Base-by-base conservation (phyloP, 306 rosid genomes). In the Lathyrus tuberosus region DNA sequence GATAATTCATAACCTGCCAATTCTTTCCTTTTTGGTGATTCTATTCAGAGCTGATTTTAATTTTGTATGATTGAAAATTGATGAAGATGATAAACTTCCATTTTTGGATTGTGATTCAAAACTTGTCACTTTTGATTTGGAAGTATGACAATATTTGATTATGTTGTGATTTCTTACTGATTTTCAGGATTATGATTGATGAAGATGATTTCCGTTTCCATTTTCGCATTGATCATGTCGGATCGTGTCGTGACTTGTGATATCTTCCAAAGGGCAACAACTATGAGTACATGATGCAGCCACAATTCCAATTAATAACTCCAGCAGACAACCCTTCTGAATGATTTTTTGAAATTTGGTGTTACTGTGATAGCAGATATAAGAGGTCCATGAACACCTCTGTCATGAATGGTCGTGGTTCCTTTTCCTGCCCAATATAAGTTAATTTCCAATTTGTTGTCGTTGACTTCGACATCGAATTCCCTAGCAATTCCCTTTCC, bases 351-450 rank as follows among this genome's bases (percentile, higher is more conserved):
- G 22, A 85, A 91, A 79, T 87, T 83, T 63, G 96, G 85, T 56
- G 87, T 83, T 47, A 92, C 82, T 6, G 82, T 67, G 43, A 92
- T 87, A 30, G 95, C 91, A 56, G 89, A 87, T 82, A 92, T 89
- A 38, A 92, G 91, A 84, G 96, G 98, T 62, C 96, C 98, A 60
- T 89, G 87, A 30, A 81, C 95, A 69, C 92, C 84, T 80, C 86
- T 82, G 3, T 20, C 20, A 20, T 92, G 96, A 79, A 89, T 72
- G 22, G 88, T 66, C 47, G 79, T 83, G 20, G 96, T 87, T 83
- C 98, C 95, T 89, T 92, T 89, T 70, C 96, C 95, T 58, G 83
- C 89, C 89, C 89, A 92, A 65, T 89, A 84, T 54, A 92, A 83
- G 65, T 89, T 89, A 49, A 92, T 87, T 84, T 89, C 92, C 67